Percentiles rank a stretch among this genome's conserved stretches.
Conservation (phyloP, 257 asterid species). For the Apocynum venetum region DNA sequence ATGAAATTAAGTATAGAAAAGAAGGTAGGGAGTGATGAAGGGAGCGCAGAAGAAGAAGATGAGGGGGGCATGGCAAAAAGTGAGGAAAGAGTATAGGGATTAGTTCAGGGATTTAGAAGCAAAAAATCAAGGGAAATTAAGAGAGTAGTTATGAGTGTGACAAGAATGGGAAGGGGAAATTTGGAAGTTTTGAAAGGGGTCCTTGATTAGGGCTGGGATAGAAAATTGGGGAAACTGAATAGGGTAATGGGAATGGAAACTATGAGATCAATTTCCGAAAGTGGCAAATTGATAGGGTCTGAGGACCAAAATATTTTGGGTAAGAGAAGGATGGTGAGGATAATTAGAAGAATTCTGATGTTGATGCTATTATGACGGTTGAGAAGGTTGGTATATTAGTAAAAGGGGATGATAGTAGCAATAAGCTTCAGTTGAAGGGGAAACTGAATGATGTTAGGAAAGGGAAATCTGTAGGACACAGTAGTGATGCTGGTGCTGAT, state of each 20-base stretch:
- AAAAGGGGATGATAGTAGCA: neutral
- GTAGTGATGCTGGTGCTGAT: constrained; percentile 8
- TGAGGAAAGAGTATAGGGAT: neutral
- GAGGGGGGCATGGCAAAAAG: neutral
- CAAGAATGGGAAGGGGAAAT: neutral
- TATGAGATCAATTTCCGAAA: constrained; percentile 4
- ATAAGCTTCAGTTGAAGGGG: constrained; percentile 7
- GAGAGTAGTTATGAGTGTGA: neutral
- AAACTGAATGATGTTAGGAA: constrained; percentile 5
- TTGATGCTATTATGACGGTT: neutral
- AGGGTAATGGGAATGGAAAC: neutral
- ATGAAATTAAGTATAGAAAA: neutral
- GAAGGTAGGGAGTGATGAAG: neutral
- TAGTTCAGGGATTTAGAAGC: constrained; percentile 3
- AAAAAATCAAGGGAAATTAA: neutral
- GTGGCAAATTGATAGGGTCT: constrained; percentile 11
- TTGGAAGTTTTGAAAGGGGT: neutral
- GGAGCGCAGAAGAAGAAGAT: neutral
- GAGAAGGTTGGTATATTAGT: neutral
- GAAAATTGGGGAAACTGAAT: neutral
- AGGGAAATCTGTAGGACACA: constrained; percentile 5
- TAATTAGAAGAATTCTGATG: constrained; percentile 8
- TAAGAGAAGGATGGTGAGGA: neutral
- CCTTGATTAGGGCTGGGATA: neutral
- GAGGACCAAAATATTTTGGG: constrained; percentile 5